Base-by-base conservation (phyloP, 345 rosid genomes). In the Murraya paniculata region DNA sequence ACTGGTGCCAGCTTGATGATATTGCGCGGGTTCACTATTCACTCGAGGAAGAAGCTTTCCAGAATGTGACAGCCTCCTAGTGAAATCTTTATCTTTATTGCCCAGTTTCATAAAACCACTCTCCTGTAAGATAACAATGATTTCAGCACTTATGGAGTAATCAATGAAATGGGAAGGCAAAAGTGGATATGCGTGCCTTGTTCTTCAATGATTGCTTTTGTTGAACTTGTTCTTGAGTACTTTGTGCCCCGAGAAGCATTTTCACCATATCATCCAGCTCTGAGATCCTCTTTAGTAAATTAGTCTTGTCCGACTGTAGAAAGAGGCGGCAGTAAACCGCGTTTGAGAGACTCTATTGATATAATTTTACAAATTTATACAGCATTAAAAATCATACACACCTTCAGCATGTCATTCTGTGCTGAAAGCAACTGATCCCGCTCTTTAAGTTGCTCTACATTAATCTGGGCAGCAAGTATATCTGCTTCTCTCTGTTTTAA, bases 371-470 rank as follows among this genome's bases (percentile, higher is more conserved):
- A 58, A 67, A 5, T 4, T 41, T 22, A 74, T 75, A 78, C 78
- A 71, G 28, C 16, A 24, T 66, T 58, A 66, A 14, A 58, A 59
- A 60, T 81, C 55, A 84, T 28, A 36, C 80, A 3, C 28, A 87
- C 98, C 91, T 95, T 93, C 70, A 93, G 78, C 94, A 95, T 87
- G 83, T 90, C 92, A 77, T 95, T 92, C 83, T 95, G 97, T 66
- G 92, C 89, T 14, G 91, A 84, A 70, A 93, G 97, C 78, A 93
- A 81, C 88, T 85, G 94, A 81, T 87, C 93, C 75, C 94, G 87
- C 85, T 93, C 93, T 78, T 88, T 83, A 78, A 92, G 92, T 77
- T 92, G 92, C 91, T 91, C 97, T 60, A 87, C 59, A 56, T 68
- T 75, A 81, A 95, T 82, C 81, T 90, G 88, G 21, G 90, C 80